These are phyloP conservation scores for Sugiyamaella qingdaonensis DNA, from an alignment of 805 yeast genomes.

Conservation along the genomic window DNA sequence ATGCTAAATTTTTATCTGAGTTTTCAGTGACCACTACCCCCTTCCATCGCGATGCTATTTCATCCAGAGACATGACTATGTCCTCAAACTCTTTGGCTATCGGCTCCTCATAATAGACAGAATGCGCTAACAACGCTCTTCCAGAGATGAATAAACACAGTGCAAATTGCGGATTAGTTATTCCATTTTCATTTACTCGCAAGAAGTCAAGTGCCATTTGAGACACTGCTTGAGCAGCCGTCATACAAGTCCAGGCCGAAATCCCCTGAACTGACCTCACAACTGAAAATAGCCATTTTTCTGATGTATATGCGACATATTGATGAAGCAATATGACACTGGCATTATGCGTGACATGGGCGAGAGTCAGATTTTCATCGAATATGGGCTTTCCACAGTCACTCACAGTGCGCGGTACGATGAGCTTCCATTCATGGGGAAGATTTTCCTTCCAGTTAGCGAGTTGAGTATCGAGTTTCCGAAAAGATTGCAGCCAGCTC, in stretches of 20 bases:
- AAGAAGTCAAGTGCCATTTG: slow-evolving; percentile 15
- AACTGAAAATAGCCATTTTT: slow-evolving; percentile 1
- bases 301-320: slow-evolving; percentile 13
- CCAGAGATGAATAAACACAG: slow-evolving; percentile 18
- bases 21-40: slow-evolving; percentile 3
- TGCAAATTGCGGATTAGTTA: slow-evolving; percentile 17
- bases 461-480: slow-evolving; percentile 10
- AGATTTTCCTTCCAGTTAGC: slow-evolving; percentile 15
- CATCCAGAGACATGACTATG: slow-evolving; percentile 11
- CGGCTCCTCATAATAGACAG: slow-evolving; percentile 3
- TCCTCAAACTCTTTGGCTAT: slow-evolving; percentile 9
- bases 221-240: slow-evolving; percentile 16
- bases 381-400: slow-evolving; percentile 13
- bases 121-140: slow-evolving; percentile 15
- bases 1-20: slow-evolving; percentile 3
- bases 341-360: slow-evolving; percentile 18
- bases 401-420: slow-evolving; percentile 1
- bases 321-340: slow-evolving; percentile 18
- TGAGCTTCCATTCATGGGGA: slow-evolving; percentile 15
- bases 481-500: slow-evolving; percentile 12
- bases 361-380: slow-evolving; percentile 19
- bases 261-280: slow-evolving; percentile 7
- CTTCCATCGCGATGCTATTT: slow-evolving; percentile 17
- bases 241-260: slow-evolving; percentile 16
- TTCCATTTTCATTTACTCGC: slow-evolving; percentile 5